Base-by-base conservation (phyloP, 1,139 yeast genomes). In the Saccharomyces hybrid region DNA sequence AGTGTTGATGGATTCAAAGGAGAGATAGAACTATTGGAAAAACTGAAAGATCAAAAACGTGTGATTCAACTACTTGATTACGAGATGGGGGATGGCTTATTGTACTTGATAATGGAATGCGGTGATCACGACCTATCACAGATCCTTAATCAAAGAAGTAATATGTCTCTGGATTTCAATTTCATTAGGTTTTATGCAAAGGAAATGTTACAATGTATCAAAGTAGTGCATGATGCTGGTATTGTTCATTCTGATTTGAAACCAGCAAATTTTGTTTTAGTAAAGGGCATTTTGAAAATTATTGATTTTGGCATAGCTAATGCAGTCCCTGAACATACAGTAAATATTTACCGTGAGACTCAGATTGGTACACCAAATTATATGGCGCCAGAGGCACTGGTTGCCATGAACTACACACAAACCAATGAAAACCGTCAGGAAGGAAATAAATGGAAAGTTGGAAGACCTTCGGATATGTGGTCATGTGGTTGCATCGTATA, bases 281-380 rank as follows among this genome's bases (percentile, higher is more conserved):
- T 93, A 9, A 81, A 82, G 62, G 98, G 98, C 0, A 76, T 82
- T 54, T 74, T 93, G 61, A 93, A 93, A 65, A 82, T 93, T 53
- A 93, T 93, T 57, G 99, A 93, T 71, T 93, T 93, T 75, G 99
- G 99, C 19, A 93, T 93, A 57, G 96, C 98, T 12, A 88, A 91
- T 71, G 89, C 93, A 0, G 93, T 93, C 1, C 95, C 96, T 0
- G 97, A 91, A 55, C 89, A 89, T 65, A 93, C 99, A 0, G 83
- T 88, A 31, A 93, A 93, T 64, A 82, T 93, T 24, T 93, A 91
- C 67, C 78, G 98, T 56, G 96, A 89, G 58, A 82, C 90, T 5
- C 97, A 89, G 68, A 86, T 90, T 55, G 99, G 99, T 2, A 93
- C 99, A 0, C 96, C 97, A 2, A 89, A 88, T 69, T 93, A 93